Evolutionary conservation across 441 rosid genomes (phyloP), one percentile per base, ranked within the genome.

Genomic region (Populus tomentosa): DNA sequence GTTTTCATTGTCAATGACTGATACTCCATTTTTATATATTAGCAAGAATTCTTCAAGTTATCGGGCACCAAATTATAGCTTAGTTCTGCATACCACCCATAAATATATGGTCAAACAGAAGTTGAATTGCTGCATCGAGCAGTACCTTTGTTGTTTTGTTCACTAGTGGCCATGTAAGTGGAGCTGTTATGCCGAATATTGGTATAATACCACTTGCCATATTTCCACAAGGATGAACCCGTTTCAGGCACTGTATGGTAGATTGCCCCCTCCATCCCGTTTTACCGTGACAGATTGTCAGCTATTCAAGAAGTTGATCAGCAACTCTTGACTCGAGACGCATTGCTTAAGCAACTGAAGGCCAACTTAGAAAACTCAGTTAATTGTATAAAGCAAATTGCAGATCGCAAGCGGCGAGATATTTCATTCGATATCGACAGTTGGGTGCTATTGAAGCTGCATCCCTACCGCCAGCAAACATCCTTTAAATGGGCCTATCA

Each of bases 211-310:
- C 20, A 5, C 59, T 0, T 50, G 16, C 20, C 7, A 50, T 0
- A 24, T 50, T 0, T 50, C 59, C 5, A 5, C 59, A 4, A 16
- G 59, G 0, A 50, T 50, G 59, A 16, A 7, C 6, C 2, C 7
- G 7, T 50, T 16, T 0, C 59, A 50, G 2, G n/a, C 2, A 0
- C 6, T 50, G 7, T 16, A 16, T 50, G n/a, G 59, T 16, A 18
- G n/a, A 3, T n/a, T 16, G 0, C 7, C n/a, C 5, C n/a, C 4
- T 50, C 59, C 0, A 50, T 50, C 1, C n/a, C n/a, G 0, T 3
- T 42, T 0, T 42, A 42, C 14, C 0, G 0, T 0, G 16, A 11
- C 11, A 1, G 50, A 3, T 1, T 11, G 3, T 42, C 50, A 10
- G 16, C 16, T 3, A 1, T 42, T 0, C 50, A 42, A 1, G 46